Conservation (phyloP, 1,284 basidiomycete species). For the Tranzscheliella williamsii region DNA sequence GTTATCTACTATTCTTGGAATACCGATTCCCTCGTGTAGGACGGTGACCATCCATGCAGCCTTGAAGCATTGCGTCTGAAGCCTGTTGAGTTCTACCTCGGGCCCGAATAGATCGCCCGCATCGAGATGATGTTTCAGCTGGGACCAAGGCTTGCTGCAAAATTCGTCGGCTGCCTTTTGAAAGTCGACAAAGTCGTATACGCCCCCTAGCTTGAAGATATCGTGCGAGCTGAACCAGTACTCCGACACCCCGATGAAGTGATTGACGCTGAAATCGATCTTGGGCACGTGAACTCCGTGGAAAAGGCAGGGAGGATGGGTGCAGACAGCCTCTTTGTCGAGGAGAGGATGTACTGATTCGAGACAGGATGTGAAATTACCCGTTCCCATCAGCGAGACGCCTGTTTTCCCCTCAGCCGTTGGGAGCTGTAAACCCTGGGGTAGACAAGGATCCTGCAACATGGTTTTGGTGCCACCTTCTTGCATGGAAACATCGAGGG, state of each 20-base stretch:
- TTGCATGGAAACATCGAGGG: neutral
- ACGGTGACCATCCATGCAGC: constrained; percentile 97
- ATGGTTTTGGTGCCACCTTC: neutral
- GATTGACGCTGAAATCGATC: constrained; percentile 80
- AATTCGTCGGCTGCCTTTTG: constrained; percentile 87
- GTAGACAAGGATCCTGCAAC: constrained; percentile 81
- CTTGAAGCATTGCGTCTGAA: constrained; percentile 99
- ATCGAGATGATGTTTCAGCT: constrained; percentile 69
- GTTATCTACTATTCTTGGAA: constrained; percentile 84
- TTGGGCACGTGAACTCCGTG: constrained; percentile 85
- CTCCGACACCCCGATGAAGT: constrained; percentile 96
- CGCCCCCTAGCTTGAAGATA: constrained; percentile 88
- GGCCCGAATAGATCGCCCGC: constrained; percentile 67
- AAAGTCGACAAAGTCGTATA: constrained; percentile 94
- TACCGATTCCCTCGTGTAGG: constrained; percentile 90
- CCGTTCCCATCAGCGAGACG: constrained; percentile 70
- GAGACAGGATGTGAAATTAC: constrained; percentile 85
- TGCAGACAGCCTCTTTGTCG: constrained; percentile 82
- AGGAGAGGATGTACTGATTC: constrained; percentile 75
- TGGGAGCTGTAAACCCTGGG: constrained; percentile 68
- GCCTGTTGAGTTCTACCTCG: constrained; percentile 74
- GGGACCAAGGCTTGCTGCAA: constrained; percentile 78
- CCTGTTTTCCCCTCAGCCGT: constrained; percentile 61
- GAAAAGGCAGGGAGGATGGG: constrained; percentile 87
- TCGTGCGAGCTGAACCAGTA: constrained; percentile 99